These are phyloP conservation scores for Huntiella decipiens DNA, from an alignment of 2,329 filamentous ascomycete genomes.

Conservation along the genomic window DNA sequence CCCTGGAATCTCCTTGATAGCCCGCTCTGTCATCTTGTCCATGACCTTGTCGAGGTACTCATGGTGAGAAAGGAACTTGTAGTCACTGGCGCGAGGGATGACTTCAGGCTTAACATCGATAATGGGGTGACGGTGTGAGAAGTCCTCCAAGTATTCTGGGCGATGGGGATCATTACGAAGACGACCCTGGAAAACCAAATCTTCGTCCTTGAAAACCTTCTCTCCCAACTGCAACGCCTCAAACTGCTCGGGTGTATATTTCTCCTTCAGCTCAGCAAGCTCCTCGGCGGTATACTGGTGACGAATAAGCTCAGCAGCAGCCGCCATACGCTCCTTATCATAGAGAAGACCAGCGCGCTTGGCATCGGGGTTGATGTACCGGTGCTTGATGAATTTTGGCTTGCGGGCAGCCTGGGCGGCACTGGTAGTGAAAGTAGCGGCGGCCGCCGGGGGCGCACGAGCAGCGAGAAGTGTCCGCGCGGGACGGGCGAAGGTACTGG, in stretches of 20 bases:
- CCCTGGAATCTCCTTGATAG: conserved; percentile 28
- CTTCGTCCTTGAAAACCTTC: conserved; percentile 50
- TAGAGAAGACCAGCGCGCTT: not conserved
- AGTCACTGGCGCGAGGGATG: conserved; percentile 30
- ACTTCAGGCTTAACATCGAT: conserved; percentile 48
- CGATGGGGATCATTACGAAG: conserved; percentile 54
- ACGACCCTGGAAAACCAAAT: conserved; percentile 55
- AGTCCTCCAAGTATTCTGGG: conserved; percentile 65
- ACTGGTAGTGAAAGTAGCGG: conserved; percentile 31
- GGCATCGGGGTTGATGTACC: conserved; percentile 8
- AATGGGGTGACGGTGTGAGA: conserved; percentile 55
- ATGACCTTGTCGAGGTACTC: conserved; percentile 27
- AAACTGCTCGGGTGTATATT: conserved; percentile 67
- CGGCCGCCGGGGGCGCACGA: conserved; percentile 12
- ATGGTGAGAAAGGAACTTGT: conserved; percentile 38
- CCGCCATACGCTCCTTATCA: not conserved
- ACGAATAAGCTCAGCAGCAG: not conserved
- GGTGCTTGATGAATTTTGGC: conserved; percentile 3
- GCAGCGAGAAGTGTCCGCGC: conserved; percentile 6
- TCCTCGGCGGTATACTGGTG: conserved; percentile 2
- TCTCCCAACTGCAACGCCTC: conserved; percentile 69
- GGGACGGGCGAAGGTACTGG: conserved; percentile 5
- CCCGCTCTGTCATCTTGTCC: conserved; percentile 27
- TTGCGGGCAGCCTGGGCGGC: conserved; percentile 27
- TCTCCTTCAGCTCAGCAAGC: conserved; percentile 19